A percentile compares a stretch with the other conserved stretches of the same genome.
Evolutionary conservation across 306 rosid species (phyloP).

Genomic region (Mimosa pudica): DNA sequence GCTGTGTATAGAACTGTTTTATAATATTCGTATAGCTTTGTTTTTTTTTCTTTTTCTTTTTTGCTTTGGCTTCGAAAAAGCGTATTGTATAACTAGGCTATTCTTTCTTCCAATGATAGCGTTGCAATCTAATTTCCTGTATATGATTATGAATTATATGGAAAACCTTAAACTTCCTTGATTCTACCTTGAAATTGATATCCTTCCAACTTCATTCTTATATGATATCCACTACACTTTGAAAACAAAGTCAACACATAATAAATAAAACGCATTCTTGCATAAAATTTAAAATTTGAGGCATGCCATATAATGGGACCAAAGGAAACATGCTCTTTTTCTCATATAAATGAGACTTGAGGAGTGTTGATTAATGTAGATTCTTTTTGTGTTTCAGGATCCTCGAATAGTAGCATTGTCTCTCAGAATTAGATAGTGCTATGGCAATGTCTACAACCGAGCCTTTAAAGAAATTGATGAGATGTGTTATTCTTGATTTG

Average conservation of each 20-base stretch:
- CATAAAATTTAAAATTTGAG: no score
- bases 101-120: neutral
- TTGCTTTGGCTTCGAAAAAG: neutral
- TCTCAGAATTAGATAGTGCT: conserved; percentile 13
- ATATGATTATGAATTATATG: neutral
- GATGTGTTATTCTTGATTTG: conserved; percentile 82
- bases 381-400: conserved; percentile 4
- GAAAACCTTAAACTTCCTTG: no score
- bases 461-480: conserved; percentile 51
- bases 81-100: neutral
- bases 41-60: neutral
- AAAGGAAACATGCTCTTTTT: no score
- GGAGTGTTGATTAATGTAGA: neutral
- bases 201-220: no score
- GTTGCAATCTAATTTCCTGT: neutral
- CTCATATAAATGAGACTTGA: no score
- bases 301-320: no score
- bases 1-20: no score
- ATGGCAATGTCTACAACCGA: conserved; percentile 45
- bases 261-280: no score
- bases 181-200: no score
- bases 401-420: conserved; percentile 13
- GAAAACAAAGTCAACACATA: no score
- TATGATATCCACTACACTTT: no score
- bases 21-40: no score